These are phyloP conservation scores for Panus rudis DNA, from an alignment of 768 basidiomycete genomes.

Conservation along the genomic window DNA sequence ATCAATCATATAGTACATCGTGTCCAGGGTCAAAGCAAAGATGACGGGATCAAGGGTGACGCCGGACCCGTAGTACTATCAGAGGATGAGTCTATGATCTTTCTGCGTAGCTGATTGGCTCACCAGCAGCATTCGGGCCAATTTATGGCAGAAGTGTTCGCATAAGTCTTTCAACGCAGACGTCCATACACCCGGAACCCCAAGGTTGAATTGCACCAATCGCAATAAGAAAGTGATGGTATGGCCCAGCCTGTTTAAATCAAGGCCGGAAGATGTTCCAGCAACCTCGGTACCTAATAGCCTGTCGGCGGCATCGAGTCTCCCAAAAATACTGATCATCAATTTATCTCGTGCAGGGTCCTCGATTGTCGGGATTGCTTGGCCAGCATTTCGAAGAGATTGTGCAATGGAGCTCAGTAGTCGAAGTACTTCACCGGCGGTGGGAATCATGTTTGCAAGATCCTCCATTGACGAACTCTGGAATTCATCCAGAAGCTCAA, in stretches of 20 bases:
- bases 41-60: conserved; percentile 45
- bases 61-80: conserved; percentile 50
- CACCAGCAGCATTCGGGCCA: conserved; percentile 32
- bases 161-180: conserved; percentile 39
- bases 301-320: conserved; percentile 36
- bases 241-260: conserved; percentile 23
- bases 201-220: conserved; percentile 66
- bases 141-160: conserved; percentile 29
- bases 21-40: conserved; percentile 67
- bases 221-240: conserved; percentile 53
- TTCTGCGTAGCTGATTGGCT: conserved; percentile 2
- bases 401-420: conserved; percentile 63
- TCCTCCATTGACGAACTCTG: conserved; percentile 24
- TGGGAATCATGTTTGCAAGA: conserved; percentile 37
- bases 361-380: conserved; percentile 44
- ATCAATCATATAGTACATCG: conserved; percentile 65
- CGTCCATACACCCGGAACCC: conserved; percentile 57
- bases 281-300: conserved; percentile 23
- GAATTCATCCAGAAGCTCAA: conserved; percentile 41
- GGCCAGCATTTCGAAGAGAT: conserved; percentile 45
- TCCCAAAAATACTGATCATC: conserved; percentile 39
- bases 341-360: conserved; percentile 51
- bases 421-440: conserved; percentile 62
- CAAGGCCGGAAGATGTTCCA: conserved; percentile 12
- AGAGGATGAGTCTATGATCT: not conserved